Evolutionary conservation across 208 protist species (phyloP).

Genomic region (Trypanosoma platydactyli): DNA sequence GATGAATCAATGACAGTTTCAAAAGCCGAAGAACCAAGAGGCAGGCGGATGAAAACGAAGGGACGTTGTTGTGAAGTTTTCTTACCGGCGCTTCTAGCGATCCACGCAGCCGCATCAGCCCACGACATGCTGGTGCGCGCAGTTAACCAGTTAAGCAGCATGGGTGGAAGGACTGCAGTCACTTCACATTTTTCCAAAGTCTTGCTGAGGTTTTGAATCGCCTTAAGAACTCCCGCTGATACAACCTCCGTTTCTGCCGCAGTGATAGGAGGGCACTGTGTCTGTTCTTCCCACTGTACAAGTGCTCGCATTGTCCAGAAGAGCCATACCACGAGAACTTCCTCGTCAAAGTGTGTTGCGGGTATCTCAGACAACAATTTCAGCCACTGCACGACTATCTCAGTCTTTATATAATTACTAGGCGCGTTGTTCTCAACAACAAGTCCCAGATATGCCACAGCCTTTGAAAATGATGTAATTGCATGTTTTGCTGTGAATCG

Average conservation of each 20-base stretch:
- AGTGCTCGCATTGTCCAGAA: constrained; percentile 35
- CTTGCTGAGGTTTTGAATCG: constrained; percentile 21
- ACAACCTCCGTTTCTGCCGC: background rate
- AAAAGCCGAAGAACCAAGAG: constrained; percentile 8
- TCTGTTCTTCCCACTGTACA: constrained; percentile 18
- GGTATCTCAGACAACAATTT: constrained; percentile 28
- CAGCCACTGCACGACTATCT: constrained; percentile 19
- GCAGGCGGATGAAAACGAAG: constrained; percentile 26
- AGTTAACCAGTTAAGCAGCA: constrained; percentile 51
- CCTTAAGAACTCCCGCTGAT: constrained; percentile 7
- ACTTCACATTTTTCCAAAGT: constrained; percentile 22
- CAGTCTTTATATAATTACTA: background rate
- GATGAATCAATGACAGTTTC: background rate
- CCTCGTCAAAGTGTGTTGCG: constrained; percentile 19
- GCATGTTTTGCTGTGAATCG: background rate
- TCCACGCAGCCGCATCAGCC: constrained; percentile 26
- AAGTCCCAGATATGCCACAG: constrained; percentile 19
- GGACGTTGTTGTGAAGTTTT: constrained; percentile 13
- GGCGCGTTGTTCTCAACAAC: background rate
- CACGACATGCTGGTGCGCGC: constrained; percentile 25
- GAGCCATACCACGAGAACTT: constrained; percentile 33
- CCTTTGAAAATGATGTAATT: constrained; percentile 11
- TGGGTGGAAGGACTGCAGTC: constrained; percentile 34
- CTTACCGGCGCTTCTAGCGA: constrained; percentile 10
- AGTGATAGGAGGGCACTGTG: background rate